Evolutionary conservation across 768 basidiomycete genomes (phyloP), one percentile per base, ranked within the genome.

Genomic region (Chalciporus pseudorubinellus): DNA sequence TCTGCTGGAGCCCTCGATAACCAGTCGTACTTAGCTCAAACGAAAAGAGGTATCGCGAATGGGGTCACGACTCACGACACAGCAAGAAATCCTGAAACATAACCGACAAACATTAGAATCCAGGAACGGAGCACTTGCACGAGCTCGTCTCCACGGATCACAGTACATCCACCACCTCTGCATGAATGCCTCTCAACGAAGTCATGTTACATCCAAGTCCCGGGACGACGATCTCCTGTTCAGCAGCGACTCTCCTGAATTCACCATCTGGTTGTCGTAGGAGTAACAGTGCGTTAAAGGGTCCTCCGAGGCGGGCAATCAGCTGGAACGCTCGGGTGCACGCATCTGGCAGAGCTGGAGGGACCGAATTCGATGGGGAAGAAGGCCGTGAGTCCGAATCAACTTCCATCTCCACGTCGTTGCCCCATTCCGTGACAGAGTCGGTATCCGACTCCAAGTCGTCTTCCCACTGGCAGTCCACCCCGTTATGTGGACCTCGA

Each of bases 261-360:
- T 46, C 71, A 55, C 1, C 68, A 67, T 34, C 63, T 65, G 38
- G 71, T 70, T 70, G 67, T 64, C 20, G 46, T 39, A 12, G 29
- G 21, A 53, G 40, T 11, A 53, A 42, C 24, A 53, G 41, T 24
- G 52, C 46, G 10, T 33, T 28, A 36, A 53, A 48, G 9, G 46
- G 33, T 19, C 28, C 33, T 22, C 28, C 46, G 16, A 53, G 52
- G 20, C 41, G 40, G 22, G 47, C 46, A 28, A 53, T 36, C 12
- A 48, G n/a, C 29, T 44, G 40, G 22, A 42, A 53, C 18, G 38
- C 52, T 24, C 31, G 40, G 10, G 31, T 18, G 14, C 38, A 44
- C n/a, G 16, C 34, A 18, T 43, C 16, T 4, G 22, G 26, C 13
- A 29, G 7, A 22, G 41, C n/a, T 16, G 33, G 14, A 26, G 42